Percentiles rank a stretch among this genome's conserved stretches.
Conservation (phyloP, 2,329 filamentous ascomycete genomes). For the Biscogniauxia marginata region DNA sequence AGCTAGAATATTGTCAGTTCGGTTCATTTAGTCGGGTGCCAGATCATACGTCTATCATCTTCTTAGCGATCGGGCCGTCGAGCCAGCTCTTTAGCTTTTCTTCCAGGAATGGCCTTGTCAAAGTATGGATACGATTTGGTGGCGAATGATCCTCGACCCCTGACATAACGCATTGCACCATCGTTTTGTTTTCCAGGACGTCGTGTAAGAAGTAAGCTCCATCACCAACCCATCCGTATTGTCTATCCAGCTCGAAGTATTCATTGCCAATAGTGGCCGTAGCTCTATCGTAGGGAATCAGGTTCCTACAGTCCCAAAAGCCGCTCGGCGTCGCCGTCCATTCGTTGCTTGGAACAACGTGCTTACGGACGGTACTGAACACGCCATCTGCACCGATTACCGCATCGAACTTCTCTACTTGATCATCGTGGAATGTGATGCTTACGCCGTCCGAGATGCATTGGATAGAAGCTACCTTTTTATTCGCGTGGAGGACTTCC, state of each 20-base stretch:
- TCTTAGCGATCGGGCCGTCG: conserved; percentile 14
- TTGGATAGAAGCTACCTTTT: conserved; percentile 8
- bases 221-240: conserved; percentile 18
- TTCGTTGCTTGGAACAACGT: conserved; percentile 6
- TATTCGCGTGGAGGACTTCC: conserved; percentile 16
- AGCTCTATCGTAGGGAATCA: conserved; percentile 15
- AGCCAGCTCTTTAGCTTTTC: conserved; percentile 9
- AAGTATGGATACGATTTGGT: conserved; percentile 5
- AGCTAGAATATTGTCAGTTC: not conserved
- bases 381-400: conserved; percentile 23
- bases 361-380: conserved; percentile 11
- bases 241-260: conserved; percentile 14
- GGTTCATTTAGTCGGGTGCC: not conserved
- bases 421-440: conserved; percentile 14
- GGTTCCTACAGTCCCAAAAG: conserved; percentile 18
- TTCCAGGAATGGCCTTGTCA: conserved; percentile 6
- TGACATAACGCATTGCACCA: conserved; percentile 22
- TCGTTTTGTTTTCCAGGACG: conserved; percentile 14
- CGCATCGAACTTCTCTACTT: conserved; percentile 7
- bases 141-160: conserved; percentile 10
- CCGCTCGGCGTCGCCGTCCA: conserved; percentile 9
- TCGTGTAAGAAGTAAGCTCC: conserved; percentile 19
- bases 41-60: conserved; percentile 19
- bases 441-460: not conserved
- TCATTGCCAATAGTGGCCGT: conserved; percentile 10